phyloP scores from a whole-genome alignment of 257 asterid genomes.

The Solanum sejunctum region DNA sequence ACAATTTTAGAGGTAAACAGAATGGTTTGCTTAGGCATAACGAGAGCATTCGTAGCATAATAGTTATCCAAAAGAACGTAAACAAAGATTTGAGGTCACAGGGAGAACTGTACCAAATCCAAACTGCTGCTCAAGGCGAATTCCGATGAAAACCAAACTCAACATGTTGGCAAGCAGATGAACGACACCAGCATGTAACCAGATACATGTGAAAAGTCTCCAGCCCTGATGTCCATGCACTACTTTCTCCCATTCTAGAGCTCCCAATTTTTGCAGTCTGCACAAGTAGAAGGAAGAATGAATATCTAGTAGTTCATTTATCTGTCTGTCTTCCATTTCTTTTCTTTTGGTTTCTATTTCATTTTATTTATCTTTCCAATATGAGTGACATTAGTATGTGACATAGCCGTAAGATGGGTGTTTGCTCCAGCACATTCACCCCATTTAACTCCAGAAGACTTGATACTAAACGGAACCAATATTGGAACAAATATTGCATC shows the following conservation, averaged over 20 bases:
- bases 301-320: background rate
- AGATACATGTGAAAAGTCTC: slow-evolving; percentile 81
- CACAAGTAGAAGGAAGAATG: slow-evolving; percentile 2
- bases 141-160: slow-evolving; percentile 74
- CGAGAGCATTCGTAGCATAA: background rate
- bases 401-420: background rate
- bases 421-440: background rate
- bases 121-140: slow-evolving; percentile 88
- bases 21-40: background rate
- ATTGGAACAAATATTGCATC: background rate
- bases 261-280: slow-evolving; percentile 77
- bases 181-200: slow-evolving; percentile 89
- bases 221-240: slow-evolving; percentile 59
- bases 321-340: background rate
- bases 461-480: background rate
- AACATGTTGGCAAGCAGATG: slow-evolving; percentile 81
- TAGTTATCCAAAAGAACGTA: background rate
- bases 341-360: background rate
- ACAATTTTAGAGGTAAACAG: background rate
- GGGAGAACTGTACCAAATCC: slow-evolving; percentile 49
- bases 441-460: background rate
- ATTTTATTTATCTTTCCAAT: background rate
- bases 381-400: background rate
- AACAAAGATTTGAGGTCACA: background rate
- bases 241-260: slow-evolving; percentile 61